Conservation (phyloP, 345 rosid genomes). For the Salix koriyanagi region DNA sequence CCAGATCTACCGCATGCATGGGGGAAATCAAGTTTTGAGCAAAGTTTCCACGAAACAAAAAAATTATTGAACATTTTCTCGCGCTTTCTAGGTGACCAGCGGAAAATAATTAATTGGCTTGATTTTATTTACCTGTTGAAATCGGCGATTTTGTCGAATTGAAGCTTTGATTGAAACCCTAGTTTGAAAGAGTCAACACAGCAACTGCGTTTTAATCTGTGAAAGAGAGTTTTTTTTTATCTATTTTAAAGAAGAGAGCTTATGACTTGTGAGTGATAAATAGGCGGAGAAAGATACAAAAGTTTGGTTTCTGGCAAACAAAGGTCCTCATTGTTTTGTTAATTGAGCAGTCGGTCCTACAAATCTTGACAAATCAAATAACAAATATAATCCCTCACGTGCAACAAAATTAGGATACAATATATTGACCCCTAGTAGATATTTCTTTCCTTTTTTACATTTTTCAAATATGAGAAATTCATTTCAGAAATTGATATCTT, state of each 20-base stretch:
- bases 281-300: background rate
- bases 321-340: background rate
- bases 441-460: no score
- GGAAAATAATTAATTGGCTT: background rate
- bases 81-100: background rate
- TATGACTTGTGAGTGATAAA: background rate
- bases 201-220: background rate
- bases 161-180: background rate
- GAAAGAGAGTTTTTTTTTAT: background rate
- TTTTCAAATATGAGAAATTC: no score
- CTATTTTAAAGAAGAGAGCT: background rate
- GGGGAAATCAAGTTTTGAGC: background rate
- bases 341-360: background rate
- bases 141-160: background rate
- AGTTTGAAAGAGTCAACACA: background rate
- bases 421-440: no score
- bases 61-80: background rate
- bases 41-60: background rate
- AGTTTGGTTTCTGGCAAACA: background rate
- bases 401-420: no score
- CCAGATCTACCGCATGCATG: conserved; percentile 13
- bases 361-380: background rate
- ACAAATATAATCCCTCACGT: no score
- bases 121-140: background rate
- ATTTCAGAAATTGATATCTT: no score